Base-by-base conservation (phyloP, 192 early-diverging fungal genomes). In the Umbelopsis isabellina region DNA sequence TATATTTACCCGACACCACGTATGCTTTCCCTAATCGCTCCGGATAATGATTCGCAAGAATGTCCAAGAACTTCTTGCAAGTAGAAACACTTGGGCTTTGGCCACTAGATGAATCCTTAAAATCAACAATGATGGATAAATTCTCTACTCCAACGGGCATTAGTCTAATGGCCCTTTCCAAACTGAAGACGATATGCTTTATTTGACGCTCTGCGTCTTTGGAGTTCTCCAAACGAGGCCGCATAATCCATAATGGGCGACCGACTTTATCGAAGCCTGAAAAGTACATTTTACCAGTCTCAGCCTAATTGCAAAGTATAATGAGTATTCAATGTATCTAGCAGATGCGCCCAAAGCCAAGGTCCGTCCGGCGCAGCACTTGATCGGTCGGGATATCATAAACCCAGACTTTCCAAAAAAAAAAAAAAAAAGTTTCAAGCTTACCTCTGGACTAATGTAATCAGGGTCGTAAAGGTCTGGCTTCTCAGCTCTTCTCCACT, bases 41-140 rank as follows among this genome's bases (percentile, higher is more conserved):
- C 7, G 95, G 95, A 68, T 97, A 98, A 83, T 98, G 97, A 65
- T 87, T 89, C 41, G 88, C 86, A 23, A 98, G 79, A 21, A 93
- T 88, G 49, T 93, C 75, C 64, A 97, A 80, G 69, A 95, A 94
- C 69, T 94, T 87, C 44, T 88, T 93, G 11, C 89, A 87, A 1
- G 93, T 88, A 9, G 84, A 85, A 7, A 95, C 76, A 23, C 89
- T 86, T 10, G 91, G 91, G 30, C 85, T 87, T 72, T 83, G 90
- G 53, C 87, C 81, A 75, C 88, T 84, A 46, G 86, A 81, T 71
- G 87, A 83, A 49, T 86, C 84, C 22, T 89, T 86, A 72, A 93
- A 92, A 67, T 98, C 96, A 51, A 98, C 88, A 46, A 96, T 79
- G 61, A 98, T 83, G 15, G 80, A 81, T 20, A 98, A 75, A 68